Percentiles rank a stretch among this genome's conserved stretches.
phyloP scores from a whole-genome alignment of 129 eudicot genomes.

The Mikania micrantha region DNA sequence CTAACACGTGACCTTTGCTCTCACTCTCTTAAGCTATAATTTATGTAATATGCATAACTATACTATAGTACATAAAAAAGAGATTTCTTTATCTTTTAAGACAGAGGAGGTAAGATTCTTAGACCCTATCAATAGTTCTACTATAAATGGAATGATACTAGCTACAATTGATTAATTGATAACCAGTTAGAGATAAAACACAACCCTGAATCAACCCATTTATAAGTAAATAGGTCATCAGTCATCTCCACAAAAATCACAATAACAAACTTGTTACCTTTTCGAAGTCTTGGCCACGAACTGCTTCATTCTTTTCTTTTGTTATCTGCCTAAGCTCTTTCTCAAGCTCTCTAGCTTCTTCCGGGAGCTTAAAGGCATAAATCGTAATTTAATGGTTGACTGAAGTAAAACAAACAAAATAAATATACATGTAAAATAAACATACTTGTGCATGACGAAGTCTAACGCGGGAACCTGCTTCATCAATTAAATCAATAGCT shows the following conservation, averaged over 20 bases:
- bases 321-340: neutral
- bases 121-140: too few species aligned
- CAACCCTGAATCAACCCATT: too few species aligned
- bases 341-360: neutral
- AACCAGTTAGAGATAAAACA: too few species aligned
- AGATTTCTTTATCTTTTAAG: too few species aligned
- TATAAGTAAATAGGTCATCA: neutral
- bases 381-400: neutral
- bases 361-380: neutral
- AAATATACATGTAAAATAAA: neutral
- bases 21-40: too few species aligned
- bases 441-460: constrained; percentile 82
- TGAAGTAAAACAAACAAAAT: neutral
- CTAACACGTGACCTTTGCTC: too few species aligned
- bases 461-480: constrained; percentile 93
- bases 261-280: too few species aligned
- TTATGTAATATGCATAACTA: too few species aligned
- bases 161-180: too few species aligned
- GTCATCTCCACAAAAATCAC: neutral
- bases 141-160: too few species aligned
- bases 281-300: constrained; percentile 25
- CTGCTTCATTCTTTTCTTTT: neutral
- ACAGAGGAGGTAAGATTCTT: too few species aligned
- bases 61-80: too few species aligned
- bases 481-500: constrained; percentile 90